These are phyloP conservation scores for Tephrocybe sp. DNA, from an alignment of 768 basidiomycete genomes.

Conservation along the genomic window DNA sequence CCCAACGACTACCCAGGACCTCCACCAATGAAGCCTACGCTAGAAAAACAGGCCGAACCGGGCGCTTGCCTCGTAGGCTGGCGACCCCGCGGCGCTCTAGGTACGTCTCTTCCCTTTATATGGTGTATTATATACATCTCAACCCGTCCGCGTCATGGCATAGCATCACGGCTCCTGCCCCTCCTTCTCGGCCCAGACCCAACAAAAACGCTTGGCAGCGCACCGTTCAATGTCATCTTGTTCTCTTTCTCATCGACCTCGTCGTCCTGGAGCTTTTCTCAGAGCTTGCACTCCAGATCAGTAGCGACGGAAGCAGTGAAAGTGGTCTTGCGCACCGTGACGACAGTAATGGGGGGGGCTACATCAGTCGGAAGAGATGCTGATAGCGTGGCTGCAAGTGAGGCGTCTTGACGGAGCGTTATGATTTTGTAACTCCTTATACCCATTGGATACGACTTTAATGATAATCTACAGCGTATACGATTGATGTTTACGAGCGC, in stretches of 20 bases:
- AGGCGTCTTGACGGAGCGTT: not conserved
- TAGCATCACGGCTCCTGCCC: conserved; percentile 39
- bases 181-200: conserved; percentile 56
- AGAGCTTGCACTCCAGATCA: conserved; percentile 45
- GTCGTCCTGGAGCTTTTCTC: conserved; percentile 72
- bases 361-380: not conserved
- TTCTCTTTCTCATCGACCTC: conserved; percentile 71
- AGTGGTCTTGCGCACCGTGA: not conserved
- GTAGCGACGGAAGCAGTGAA: not conserved
- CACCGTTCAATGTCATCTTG: conserved; percentile 79
- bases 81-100: conserved; percentile 31
- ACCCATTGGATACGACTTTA: too few species aligned
- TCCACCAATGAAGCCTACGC: conserved; percentile 69
- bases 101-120: conserved; percentile 22
- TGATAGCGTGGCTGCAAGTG: conserved; percentile 1
- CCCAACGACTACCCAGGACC: conserved; percentile 87
- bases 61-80: conserved; percentile 40
- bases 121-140: not conserved
- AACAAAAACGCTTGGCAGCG: conserved; percentile 45
- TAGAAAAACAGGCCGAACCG: conserved; percentile 68
- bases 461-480: too few species aligned
- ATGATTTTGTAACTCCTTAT: not conserved
- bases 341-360: not conserved
- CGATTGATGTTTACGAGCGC: too few species aligned
- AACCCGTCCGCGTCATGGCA: not conserved